Evolutionary conservation across 169 alveolate genomes (phyloP).

Genomic region (Cryptosporidium tyzzeri): DNA sequence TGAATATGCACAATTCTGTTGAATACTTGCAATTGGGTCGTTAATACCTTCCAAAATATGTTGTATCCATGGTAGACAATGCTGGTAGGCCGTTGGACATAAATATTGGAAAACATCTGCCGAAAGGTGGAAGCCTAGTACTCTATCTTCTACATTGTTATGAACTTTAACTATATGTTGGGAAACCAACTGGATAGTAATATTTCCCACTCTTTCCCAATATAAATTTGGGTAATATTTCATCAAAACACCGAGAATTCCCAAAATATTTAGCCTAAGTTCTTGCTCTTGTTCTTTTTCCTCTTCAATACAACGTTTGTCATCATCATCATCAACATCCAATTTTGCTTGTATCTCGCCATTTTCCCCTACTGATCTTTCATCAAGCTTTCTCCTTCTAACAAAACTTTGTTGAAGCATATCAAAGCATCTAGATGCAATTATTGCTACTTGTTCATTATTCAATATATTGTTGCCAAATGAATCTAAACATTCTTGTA

Average conservation of each 20-base stretch:
- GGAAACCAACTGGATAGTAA: conserved; percentile 57
- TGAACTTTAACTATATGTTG: conserved; percentile 59
- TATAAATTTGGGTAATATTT: conserved; percentile 53
- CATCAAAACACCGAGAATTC: conserved; percentile 67
- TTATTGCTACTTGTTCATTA: conserved; percentile 49
- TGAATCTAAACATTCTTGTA: conserved; percentile 63
- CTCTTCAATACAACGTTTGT: conserved; percentile 70
- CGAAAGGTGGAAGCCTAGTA: conserved; percentile 63
- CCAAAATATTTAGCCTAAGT: conserved; percentile 53
- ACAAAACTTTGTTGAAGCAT: conserved; percentile 71
- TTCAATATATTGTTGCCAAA: conserved; percentile 49
- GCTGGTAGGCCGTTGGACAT: conserved; percentile 74
- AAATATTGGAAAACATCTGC: conserved; percentile 72
- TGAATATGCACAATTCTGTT: conserved; percentile 71
- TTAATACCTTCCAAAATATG: conserved; percentile 67
- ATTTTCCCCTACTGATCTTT: not conserved
- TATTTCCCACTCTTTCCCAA: conserved; percentile 67
- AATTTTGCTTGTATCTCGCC: conserved; percentile 24
- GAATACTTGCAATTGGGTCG: conserved; percentile 76
- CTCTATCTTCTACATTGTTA: conserved; percentile 62
- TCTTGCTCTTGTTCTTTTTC: conserved; percentile 76
- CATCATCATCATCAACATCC: conserved; percentile 68
- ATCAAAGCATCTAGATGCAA: conserved; percentile 73
- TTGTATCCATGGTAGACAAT: conserved; percentile 65
- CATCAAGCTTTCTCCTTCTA: conserved; percentile 71